Conservation (phyloP, 2,329 filamentous ascomycete genomes). For the Neobulgaria alba region DNA sequence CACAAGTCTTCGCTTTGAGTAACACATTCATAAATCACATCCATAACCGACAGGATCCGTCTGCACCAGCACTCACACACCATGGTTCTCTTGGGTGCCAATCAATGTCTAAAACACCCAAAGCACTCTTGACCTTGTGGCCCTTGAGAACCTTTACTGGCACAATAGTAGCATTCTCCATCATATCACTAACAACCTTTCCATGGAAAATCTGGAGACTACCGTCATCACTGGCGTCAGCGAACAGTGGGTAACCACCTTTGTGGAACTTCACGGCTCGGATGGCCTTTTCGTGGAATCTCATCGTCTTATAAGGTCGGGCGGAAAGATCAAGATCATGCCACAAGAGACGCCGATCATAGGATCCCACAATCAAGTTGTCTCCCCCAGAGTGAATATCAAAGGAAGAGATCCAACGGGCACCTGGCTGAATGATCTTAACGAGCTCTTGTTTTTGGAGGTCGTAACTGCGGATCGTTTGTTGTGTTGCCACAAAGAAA, state of each 20-base stretch:
- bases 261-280: constrained; percentile 82
- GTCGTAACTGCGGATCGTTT: constrained; percentile 89
- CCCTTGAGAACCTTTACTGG: constrained; percentile 90
- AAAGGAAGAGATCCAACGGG: constrained; percentile 88
- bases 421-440: constrained; percentile 88
- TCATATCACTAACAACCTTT: constrained; percentile 86
- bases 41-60: constrained; percentile 90
- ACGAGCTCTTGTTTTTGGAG: constrained; percentile 83
- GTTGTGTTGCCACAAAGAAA: constrained; percentile 93
- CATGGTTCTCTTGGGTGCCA: constrained; percentile 95
- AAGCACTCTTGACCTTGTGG: constrained; percentile 74
- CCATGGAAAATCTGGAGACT: constrained; percentile 94
- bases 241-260: constrained; percentile 73
- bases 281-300: constrained; percentile 90
- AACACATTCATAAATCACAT: constrained; percentile 37
- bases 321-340: constrained; percentile 90
- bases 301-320: constrained; percentile 90
- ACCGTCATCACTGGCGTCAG: constrained; percentile 91
- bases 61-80: constrained; percentile 88
- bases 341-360: constrained; percentile 90
- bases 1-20: constrained; percentile 17
- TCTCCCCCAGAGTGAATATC: constrained; percentile 90
- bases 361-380: constrained; percentile 89
- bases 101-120: constrained; percentile 88
- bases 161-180: constrained; percentile 95